Base-by-base conservation (phyloP, 768 basidiomycete genomes). In the Naganishia randhawae region DNA sequence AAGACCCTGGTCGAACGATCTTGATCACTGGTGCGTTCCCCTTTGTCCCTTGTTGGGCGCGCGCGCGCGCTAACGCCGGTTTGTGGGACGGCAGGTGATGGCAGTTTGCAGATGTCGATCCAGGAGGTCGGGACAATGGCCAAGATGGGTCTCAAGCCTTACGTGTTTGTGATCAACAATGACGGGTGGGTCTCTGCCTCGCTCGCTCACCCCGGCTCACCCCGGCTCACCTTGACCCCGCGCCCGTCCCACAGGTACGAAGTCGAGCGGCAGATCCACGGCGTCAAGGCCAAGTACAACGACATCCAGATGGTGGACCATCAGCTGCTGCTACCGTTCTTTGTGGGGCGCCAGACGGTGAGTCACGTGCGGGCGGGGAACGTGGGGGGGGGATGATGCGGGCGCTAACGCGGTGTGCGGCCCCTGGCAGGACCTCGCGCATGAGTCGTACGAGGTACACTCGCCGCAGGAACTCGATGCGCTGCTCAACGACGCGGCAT, bases 41-140 rank as follows among this genome's bases (percentile, higher is more conserved):
- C 13, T n/a, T 48, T 14, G 37, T 39, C 14, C 14, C 37, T 39
- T 39, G 37, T 7, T 14, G 37, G 14, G 8, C 37, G 8, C 14
- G 41, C 31, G 25, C 35, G 17, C n/a, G 42, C 37, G 22, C n/a
- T n/a, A n/a, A n/a, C n/a, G n/a, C n/a, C n/a, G n/a, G n/a, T n/a
- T n/a, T n/a, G n/a, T n/a, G n/a, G n/a, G n/a, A n/a, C n/a, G 2
- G 54, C 48, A 68, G 67, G 68, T 31, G 69, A 70, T 32, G 69
- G 69, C 8, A 66, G 65, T n/a, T 77, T 91, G 86, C 72, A 73
- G 68, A 69, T 89, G 72, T 79, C 87, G 79, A 25, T 89, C 6
- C 91, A 93, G 78, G 91, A 94, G 74, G 74, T 80, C 55, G 80
- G 80, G 5, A 88, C 89, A 0, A 94, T 95, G 89, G 84, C 93